Conservation (phyloP, 345 rosid species). For the Arabis alpina region DNA sequence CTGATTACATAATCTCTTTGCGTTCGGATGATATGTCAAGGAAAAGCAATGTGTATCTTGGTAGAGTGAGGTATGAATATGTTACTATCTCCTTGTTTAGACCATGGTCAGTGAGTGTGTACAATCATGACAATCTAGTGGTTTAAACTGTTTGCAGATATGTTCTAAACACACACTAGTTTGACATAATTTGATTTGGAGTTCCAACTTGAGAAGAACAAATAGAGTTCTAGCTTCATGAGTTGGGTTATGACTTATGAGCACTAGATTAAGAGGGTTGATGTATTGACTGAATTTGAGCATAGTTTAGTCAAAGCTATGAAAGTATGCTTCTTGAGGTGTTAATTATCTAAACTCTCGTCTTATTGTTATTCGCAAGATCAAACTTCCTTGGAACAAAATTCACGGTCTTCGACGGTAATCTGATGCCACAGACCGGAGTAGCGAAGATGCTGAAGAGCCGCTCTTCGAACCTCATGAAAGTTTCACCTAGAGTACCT, state of each 20-base stretch:
- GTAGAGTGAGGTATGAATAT: conserved; percentile 59
- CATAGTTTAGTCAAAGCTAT: no score
- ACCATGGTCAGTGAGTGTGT: neutral
- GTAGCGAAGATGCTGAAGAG: conserved; percentile 58
- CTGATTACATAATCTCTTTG: conserved; percentile 65
- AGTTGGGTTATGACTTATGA: neutral
- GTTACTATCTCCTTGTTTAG: neutral
- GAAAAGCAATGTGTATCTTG: conserved; percentile 57
- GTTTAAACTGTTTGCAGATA: neutral
- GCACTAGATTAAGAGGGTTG: conserved; percentile 4
- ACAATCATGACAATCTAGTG: neutral
- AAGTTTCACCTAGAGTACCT: conserved; percentile 58
- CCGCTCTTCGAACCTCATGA: conserved; percentile 59
- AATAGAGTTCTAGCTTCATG: neutral
- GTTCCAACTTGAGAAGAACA: neutral
- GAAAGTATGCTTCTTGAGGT: neutral
- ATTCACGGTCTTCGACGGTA: conserved; percentile 62
- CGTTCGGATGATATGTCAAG: conserved; percentile 48
- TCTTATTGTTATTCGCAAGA: conserved; percentile 42
- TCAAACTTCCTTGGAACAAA: conserved; percentile 81
- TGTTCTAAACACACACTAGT: neutral
- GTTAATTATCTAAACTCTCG: neutral
- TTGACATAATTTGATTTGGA: neutral
- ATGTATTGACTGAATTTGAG: neutral
- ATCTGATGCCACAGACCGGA: conserved; percentile 45